Evolutionary conservation across 306 rosid genomes (phyloP).

Genomic region (Calophaca sinica): DNA sequence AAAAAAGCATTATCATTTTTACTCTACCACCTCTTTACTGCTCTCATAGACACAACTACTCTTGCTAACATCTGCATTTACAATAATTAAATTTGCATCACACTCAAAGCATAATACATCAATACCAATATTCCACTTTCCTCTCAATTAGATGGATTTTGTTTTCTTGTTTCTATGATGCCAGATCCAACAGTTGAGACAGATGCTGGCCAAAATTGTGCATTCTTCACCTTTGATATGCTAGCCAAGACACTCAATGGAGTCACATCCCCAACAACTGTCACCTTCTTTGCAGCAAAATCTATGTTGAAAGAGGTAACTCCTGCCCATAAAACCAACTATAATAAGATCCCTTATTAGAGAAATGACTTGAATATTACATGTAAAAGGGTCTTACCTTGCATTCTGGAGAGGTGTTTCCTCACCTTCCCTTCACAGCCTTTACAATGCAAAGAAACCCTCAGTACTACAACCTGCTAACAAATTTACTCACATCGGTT

Average conservation of each 20-base stretch:
- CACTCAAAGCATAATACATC: slow-evolving; percentile 27
- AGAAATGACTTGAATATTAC: slow-evolving; percentile 13
- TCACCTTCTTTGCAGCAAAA: slow-evolving; percentile 91
- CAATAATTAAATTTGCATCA: slow-evolving; percentile 47
- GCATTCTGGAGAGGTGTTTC: slow-evolving; percentile 92
- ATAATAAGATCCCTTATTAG: neutral
- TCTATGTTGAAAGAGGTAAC: slow-evolving; percentile 89
- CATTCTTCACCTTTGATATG: slow-evolving; percentile 91
- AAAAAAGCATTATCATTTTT: slow-evolving; percentile 7
- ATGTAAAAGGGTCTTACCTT: slow-evolving; percentile 56
- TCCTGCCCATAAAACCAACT: slow-evolving; percentile 58
- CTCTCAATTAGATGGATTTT: slow-evolving; percentile 27
- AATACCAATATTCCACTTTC: slow-evolving; percentile 19
- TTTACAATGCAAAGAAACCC: slow-evolving; percentile 95
- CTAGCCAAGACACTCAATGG: slow-evolving; percentile 77
- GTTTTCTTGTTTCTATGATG: slow-evolving; percentile 48
- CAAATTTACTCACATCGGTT: slow-evolving; percentile 26
- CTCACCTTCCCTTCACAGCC: slow-evolving; percentile 95
- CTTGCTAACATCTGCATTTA: slow-evolving; percentile 50
- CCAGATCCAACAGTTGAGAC: slow-evolving; percentile 43
- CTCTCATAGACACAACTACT: slow-evolving; percentile 17
- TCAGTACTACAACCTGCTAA: slow-evolving; percentile 79
- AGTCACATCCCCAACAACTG: slow-evolving; percentile 78
- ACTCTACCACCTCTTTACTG: neutral
- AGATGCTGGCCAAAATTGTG: slow-evolving; percentile 79